phyloP scores from a whole-genome alignment of 768 basidiomycete species.

The Russula sp. region DNA sequence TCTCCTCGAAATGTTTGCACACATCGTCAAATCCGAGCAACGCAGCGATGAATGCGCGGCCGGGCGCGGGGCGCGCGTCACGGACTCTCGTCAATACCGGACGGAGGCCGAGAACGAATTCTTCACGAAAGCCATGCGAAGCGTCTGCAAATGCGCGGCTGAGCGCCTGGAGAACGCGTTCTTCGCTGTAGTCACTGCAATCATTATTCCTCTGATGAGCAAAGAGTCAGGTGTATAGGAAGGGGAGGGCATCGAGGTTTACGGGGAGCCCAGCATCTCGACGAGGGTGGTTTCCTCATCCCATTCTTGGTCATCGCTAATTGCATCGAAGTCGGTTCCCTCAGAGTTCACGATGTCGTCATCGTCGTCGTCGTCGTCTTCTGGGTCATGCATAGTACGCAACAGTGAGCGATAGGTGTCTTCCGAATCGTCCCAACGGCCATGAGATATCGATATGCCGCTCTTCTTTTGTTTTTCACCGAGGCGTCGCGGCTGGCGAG shows the following conservation, averaged over 20 bases:
- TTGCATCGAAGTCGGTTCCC: background rate
- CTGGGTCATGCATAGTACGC: no score
- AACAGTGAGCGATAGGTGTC: no score
- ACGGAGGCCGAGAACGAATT: background rate
- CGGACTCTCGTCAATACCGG: background rate
- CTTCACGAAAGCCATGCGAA: background rate
- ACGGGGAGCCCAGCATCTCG: slow-evolving; percentile 11
- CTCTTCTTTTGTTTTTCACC: background rate
- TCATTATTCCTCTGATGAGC: background rate
- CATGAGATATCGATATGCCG: background rate
- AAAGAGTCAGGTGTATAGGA: background rate
- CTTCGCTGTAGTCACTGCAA: background rate
- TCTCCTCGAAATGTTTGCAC: slow-evolving; percentile 13
- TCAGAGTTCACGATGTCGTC: no score
- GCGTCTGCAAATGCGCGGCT: slow-evolving; percentile 8
- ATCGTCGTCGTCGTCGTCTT: no score
- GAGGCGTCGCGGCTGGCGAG: background rate
- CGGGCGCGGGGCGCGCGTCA: slow-evolving; percentile 3
- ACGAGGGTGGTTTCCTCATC: slow-evolving; percentile 2
- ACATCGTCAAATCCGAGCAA: slow-evolving; percentile 5
- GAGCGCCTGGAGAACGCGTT: background rate
- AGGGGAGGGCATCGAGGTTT: background rate
- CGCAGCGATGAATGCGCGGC: background rate
- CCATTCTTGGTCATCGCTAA: slow-evolving; percentile 1
- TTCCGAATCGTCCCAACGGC: background rate